phyloP scores from a whole-genome alignment of 1,139 yeast species.

The Arxiozyma bovina region DNA sequence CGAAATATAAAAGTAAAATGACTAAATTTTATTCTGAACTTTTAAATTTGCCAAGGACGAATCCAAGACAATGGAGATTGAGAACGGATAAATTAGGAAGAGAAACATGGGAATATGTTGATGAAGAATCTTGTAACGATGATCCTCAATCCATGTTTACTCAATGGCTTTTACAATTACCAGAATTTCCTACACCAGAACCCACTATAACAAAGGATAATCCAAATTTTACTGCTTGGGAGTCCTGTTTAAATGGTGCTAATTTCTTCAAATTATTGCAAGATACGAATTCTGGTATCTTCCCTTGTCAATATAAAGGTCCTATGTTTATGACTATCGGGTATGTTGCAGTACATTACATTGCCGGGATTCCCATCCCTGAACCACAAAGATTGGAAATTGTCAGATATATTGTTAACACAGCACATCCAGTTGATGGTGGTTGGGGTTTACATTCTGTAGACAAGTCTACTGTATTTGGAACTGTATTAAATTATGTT shows the following conservation, averaged over 20 bases:
- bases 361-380: slow-evolving; percentile 59
- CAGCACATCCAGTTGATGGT: slow-evolving; percentile 97
- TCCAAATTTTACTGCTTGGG: slow-evolving; percentile 39
- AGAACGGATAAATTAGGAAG: slow-evolving; percentile 63
- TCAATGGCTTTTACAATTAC: slow-evolving; percentile 44
- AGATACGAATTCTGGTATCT: slow-evolving; percentile 64
- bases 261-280: slow-evolving; percentile 60
- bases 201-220: slow-evolving; percentile 26
- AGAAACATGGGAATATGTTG: slow-evolving; percentile 70
- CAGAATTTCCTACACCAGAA: slow-evolving; percentile 39
- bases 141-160: slow-evolving; percentile 52
- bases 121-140: slow-evolving; percentile 32
- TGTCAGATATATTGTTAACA: slow-evolving; percentile 74
- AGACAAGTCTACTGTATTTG: slow-evolving; percentile 91
- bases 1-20: not conserved
- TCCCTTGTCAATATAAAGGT: slow-evolving; percentile 91
- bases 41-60: slow-evolving; percentile 59
- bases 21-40: slow-evolving; percentile 46
- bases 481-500: slow-evolving; percentile 84
- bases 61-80: slow-evolving; percentile 67
- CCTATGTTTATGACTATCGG: slow-evolving; percentile 97
- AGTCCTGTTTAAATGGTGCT: slow-evolving; percentile 70
- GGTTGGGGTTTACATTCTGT: slow-evolving; percentile 96
- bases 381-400: slow-evolving; percentile 60
- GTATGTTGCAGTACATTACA: slow-evolving; percentile 66